Evolutionary conservation across 2,329 filamentous ascomycete species (phyloP), one percentile per base, ranked within the genome.

Genomic region (Penicillium sclerotigenum): DNA sequence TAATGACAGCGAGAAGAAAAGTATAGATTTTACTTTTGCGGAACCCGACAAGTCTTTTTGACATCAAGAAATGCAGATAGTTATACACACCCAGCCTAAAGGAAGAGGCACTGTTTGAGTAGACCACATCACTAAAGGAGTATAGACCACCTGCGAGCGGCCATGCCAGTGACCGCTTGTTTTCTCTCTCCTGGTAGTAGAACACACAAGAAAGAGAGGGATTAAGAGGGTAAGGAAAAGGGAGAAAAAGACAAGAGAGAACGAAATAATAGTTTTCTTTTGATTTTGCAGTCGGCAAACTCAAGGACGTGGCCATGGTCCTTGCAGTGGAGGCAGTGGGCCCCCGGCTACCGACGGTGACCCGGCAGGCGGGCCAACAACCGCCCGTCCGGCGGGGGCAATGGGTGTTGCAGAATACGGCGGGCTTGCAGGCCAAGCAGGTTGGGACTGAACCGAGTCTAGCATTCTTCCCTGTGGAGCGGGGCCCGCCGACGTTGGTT

Each of bases 321-420:
- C 58, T 46, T 66, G 62, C 24, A 65, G 52, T 20, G 62, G 64
- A 22, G 64, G 62, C 31, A 66, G 34, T n/a, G 59, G 31, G 1
- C 50, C 56, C 11, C 64, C 64, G 36, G 61, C 38, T n/a, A 64
- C 45, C 7, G 59, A 43, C 13, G 62, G 54, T 24, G 62, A 57
- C 18, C 48, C 56, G 4, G 61, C 37, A 45, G 60, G 41, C 1
- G 54, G 42, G 1, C 55, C 36, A 45, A 43, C 26, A 49, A 52
- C 24, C 51, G 48, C 48, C 9, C 56, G 54, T 7, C 49, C 47
- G 33, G 56, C 20, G 16, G 58, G 41, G 18, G 46, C 43, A 8
- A 54, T 20, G 6, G 52, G 46, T 1, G 45, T 54, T 16, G 63
- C 49, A 7, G 60, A 59, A 34, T 64, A 65, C 2, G 60, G 42